phyloP scores from a whole-genome alignment of 2,329 filamentous ascomycete species.

The Hypoxylon rubiginosum region DNA sequence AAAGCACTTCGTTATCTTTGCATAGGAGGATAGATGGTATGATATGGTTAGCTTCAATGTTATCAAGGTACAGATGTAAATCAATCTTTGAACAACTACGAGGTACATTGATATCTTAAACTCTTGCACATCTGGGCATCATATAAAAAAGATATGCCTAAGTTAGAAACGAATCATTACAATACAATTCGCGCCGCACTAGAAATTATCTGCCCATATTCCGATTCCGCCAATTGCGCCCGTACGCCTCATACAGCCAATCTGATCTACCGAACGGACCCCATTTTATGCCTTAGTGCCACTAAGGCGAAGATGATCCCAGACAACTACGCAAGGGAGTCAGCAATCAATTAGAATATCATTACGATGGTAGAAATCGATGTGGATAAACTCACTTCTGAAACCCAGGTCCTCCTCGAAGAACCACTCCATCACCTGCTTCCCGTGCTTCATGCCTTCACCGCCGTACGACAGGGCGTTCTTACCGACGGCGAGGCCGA shows the following conservation, averaged over 20 bases:
- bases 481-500: conserved; percentile 78
- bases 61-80: neutral
- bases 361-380: neutral
- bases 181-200: neutral
- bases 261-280: conserved; percentile 11
- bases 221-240: conserved; percentile 20
- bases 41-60: neutral
- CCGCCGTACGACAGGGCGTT: conserved; percentile 75
- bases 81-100: neutral
- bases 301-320: conserved; percentile 51
- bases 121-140: neutral
- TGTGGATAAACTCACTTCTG: conserved; percentile 63
- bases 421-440: conserved; percentile 72
- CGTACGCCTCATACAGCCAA: conserved; percentile 18
- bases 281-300: conserved; percentile 42
- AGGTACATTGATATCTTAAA: neutral
- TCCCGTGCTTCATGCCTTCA: conserved; percentile 70
- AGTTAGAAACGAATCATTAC: neutral
- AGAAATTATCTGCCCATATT: neutral
- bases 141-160: neutral
- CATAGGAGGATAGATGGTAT: neutral
- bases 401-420: conserved; percentile 79
- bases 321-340: conserved; percentile 45
- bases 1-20: neutral
- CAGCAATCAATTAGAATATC: conserved; percentile 8